Evolutionary conservation across 352 stramenopile species (phyloP), one percentile per base, ranked within the genome.

Genomic region (Phytophthora ohioensis): DNA sequence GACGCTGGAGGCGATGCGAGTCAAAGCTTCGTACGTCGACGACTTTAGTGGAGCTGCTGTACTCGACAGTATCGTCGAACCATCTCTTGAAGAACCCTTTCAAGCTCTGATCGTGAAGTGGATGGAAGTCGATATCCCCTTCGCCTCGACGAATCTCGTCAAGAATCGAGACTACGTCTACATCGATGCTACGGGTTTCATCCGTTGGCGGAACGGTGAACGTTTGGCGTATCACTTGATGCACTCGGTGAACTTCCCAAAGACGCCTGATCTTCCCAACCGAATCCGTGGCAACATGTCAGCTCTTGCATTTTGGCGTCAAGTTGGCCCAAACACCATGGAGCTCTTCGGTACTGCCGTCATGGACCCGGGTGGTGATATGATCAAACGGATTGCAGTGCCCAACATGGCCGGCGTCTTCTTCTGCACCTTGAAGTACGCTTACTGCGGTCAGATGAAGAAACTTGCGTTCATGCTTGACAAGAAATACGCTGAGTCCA

Each of bases 1-100:
- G 13, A 85, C 78, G 30, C 67, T 81, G 31, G 81, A 87, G 55
- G 47, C 71, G 1, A 87, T 89, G 81, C 78, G 75, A 32, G 66
- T 89, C 52, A 81, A 87, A 65, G 75, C 76, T 39, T 80, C 73
- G 10, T 76, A 83, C 55, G 72, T 79, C 3, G 56, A 81, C 12
- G 80, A 88, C 47, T 76, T 89, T 52, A 78, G 75, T 17, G 81
- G 80, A 46, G 75, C 70, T 32, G 78, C 78, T 4, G 76, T 92
- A 39, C 74, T 92, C 42, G 81, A 81, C 56, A 87, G 78, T 13
- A 80, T 91, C 39, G 57, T 80, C 27, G 73, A 79, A 5, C 82
- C 84, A 7, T 80, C 63, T 3, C 43, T 79, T 10, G 69, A 76
- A 41, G 82, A 90, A 1, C 73, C 73, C 4, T 81, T 76, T 47